Evolutionary conservation across 768 basidiomycete species (phyloP), one percentile per base, ranked within the genome.

Genomic region (Basidioascus undulatus): DNA sequence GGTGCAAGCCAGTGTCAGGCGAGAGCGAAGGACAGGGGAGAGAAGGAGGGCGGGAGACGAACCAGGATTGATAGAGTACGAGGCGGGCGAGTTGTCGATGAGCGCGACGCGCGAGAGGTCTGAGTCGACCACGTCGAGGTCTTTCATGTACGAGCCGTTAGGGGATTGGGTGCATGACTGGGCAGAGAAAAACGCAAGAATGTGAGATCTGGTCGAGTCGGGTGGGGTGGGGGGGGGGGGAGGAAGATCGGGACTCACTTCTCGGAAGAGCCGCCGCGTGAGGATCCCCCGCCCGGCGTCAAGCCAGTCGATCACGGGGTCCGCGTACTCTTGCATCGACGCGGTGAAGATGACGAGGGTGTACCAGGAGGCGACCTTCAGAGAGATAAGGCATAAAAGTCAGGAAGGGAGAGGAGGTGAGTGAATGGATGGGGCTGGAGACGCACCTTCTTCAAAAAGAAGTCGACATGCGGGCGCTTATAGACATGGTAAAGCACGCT

Each of bases 301-400:
- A 40, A 98, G 63, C 92, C 92, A 98, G 60, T 98, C 92, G 49
- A 98, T 98, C 23, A 98, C 87, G 0, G 92, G 92, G 63, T 98
- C 92, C 46, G 92, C 92, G 57, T 98, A 98, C 60, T 98, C 92
- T 54, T 86, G 79, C 81, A 98, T 83, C 8, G 89, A 94, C 6
- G 92, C 92, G 25, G 92, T 98, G 61, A 89, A 98, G 47, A 98
- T 84, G 40, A 98, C 86, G 44, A 98, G 70, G 1, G 87, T 96
- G 61, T 98, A 98, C 92, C 92, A 98, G 20, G 75, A 67, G 24
- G 92, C 87, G 31, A 94, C 89, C 87, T 96, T 11, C 3, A 21
- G 27, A 28, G 39, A 25, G 27, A 25, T 5, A 12, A 26, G 35
- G 18, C 12, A 37, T 11, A 1, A 36, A 40, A 39, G 21, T 23